Percentiles rank a stretch among this genome's conserved stretches.
Conservation (phyloP, 257 asterid genomes). For the Thymus mandschuricus region DNA sequence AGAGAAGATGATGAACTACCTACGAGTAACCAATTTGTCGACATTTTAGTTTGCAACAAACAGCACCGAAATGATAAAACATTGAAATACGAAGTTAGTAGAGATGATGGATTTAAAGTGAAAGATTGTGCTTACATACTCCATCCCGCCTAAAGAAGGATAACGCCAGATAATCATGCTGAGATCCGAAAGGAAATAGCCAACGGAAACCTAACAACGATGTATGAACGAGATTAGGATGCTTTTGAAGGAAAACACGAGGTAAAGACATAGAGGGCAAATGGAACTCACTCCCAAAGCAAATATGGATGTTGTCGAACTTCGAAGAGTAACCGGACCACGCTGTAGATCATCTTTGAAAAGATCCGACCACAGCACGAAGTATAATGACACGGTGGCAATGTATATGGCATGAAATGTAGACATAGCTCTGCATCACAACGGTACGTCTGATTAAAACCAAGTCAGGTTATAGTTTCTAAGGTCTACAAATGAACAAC, state of each 20-base stretch:
- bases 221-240: constrained; percentile 16
- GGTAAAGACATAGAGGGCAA: neutral
- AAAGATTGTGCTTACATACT: constrained; percentile 68
- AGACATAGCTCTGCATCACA: constrained; percentile 69
- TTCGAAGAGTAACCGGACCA: constrained; percentile 54
- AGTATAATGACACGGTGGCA: constrained; percentile 56
- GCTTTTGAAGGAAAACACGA: constrained; percentile 8
- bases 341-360: constrained; percentile 42
- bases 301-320: constrained; percentile 57
- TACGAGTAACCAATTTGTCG: no score
- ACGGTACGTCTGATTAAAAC: constrained; percentile 14
- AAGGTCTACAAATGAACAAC: neutral
- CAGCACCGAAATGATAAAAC: neutral
- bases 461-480: constrained; percentile 10
- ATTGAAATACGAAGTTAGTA: neutral
- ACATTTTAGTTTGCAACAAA: neutral
- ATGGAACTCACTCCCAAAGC: constrained; percentile 67
- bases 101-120: constrained; percentile 15
- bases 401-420: constrained; percentile 71
- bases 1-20: constrained; percentile 86
- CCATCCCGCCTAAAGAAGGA: constrained; percentile 83
- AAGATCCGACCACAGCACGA: constrained; percentile 66
- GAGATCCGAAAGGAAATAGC: constrained; percentile 78
- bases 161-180: constrained; percentile 83
- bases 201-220: constrained; percentile 64